A percentile compares a stretch with the other conserved stretches of the same genome.
phyloP scores from a whole-genome alignment of 495 filamentous ascomycete genomes.

The Podospora pseudopauciseta region DNA sequence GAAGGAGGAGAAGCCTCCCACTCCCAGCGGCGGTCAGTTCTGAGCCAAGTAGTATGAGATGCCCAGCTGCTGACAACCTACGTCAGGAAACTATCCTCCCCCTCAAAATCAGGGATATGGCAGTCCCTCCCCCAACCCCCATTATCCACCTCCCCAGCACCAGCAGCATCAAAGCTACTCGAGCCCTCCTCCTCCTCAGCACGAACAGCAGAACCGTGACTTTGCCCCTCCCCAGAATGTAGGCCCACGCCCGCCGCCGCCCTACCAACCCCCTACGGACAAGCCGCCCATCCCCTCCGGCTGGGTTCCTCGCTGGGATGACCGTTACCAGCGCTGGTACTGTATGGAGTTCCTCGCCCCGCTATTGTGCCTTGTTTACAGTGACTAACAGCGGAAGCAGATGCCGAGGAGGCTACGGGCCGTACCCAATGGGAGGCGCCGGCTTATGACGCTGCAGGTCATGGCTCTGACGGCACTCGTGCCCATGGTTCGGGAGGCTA shows the following conservation, averaged over 20 bases:
- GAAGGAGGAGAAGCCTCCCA: constrained; percentile 16
- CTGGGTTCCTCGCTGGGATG: constrained; percentile 60
- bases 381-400: not conserved
- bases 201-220: constrained; percentile 7
- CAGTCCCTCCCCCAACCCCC: constrained; percentile 19
- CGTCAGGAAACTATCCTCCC: constrained; percentile 17
- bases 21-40: constrained; percentile 6
- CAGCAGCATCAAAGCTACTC: not conserved
- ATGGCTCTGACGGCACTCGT: constrained; percentile 16
- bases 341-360: constrained; percentile 27
- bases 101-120: constrained; percentile 19
- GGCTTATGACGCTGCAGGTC: constrained; percentile 30
- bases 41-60: not conserved
- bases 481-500: constrained; percentile 9
- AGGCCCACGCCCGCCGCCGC: constrained; percentile 28
- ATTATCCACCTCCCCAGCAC: constrained; percentile 4
- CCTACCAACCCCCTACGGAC: constrained; percentile 44
- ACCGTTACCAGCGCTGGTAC: constrained; percentile 54
- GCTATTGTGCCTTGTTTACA: not conserved
- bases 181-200: constrained; percentile 1
- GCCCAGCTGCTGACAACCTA: not conserved
- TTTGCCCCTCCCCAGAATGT: constrained; percentile 7
- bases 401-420: constrained; percentile 55
- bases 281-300: constrained; percentile 54
- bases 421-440: constrained; percentile 60